Conservation (phyloP, 176 grass and related monocot genomes). For the Eleusine indica region DNA sequence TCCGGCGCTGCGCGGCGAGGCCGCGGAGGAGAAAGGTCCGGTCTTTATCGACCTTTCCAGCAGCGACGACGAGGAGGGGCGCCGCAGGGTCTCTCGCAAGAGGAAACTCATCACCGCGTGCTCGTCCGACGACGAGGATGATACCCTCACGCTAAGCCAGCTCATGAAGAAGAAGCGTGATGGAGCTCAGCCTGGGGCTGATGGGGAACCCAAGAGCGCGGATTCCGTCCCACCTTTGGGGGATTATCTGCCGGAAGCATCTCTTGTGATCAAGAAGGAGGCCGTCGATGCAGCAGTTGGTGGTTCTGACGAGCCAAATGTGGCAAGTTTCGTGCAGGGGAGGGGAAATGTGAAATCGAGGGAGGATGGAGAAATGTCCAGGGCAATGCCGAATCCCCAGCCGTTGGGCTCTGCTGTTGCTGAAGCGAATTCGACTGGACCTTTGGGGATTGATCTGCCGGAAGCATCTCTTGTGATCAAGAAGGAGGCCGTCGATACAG, state of each 20-base stretch:
- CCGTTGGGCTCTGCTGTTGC: not conserved
- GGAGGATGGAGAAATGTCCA: not conserved
- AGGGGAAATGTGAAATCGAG: not conserved
- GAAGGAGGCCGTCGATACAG: not conserved
- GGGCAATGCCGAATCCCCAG: not conserved
- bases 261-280: not conserved
- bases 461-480: not conserved
- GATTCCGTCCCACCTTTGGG: not conserved
- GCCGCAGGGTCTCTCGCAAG: conserved; percentile 1
- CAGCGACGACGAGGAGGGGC: not conserved
- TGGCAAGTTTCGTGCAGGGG: not conserved
- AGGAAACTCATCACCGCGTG: no score
- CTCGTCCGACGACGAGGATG: conserved; percentile 23
- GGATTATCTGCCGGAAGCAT: not conserved
- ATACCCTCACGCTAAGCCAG: conserved; percentile 29
- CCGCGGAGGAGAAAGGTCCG: not conserved
- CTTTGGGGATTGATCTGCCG: conserved; percentile 4
- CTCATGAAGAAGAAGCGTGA: conserved; percentile 30
- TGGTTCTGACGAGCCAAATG: not conserved
- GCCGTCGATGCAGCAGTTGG: not conserved
- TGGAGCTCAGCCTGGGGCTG: not conserved
- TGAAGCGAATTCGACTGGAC: not conserved
- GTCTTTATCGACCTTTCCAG: not conserved
- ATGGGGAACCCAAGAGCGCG: conserved; percentile 11
- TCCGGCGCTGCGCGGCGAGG: not conserved